Evolutionary conservation across 2,329 filamentous ascomycete genomes (phyloP), one percentile per base, ranked within the genome.

Genomic region (Talaromyces sp.): DNA sequence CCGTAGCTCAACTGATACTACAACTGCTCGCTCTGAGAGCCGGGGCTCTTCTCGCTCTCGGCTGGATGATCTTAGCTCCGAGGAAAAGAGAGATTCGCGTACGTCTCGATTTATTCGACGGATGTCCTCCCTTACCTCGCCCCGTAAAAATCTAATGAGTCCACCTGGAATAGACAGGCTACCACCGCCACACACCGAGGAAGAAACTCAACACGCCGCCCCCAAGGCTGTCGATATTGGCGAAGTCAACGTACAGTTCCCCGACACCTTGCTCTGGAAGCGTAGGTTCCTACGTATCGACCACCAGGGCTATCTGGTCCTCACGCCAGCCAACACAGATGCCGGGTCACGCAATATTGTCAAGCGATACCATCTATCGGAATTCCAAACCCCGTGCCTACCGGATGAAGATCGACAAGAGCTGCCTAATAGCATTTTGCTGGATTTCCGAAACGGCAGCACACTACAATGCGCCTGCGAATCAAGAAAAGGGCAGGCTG

Each of bases 201-300:
- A 73, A 57, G 55, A 65, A 30, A 65, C 67, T 55, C 61, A 50
- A 44, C 62, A 59, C 50, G 68, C 65, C 62, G 68, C 66, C 56
- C 78, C 77, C 40, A 79, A 87, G 58, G 82, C 88, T 30, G 82
- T 91, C 3, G 87, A 89, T 64, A 84, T 96, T 75, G 92, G 93
- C 56, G 91, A 97, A 70, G 89, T 99, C 65, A 98, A 99, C 69
- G 91, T 98, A 10, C 95, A 99, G 73, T 97, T 99, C 73, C 95
- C 95, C 0, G 94, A 98, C 72, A 96, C 92, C 60, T 82, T 99
- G 54, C 83, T 99, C 12, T 99, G 95, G 95, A 99, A 98, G 80
- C 89, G 94, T 60, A 87, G 95, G 63, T 92, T 89, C 70, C 87
- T 97, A 77, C 89, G 89, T 66, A 86, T 99, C 61, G 93, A 98